These are phyloP conservation scores for Pelargonium fulgidum DNA, from an alignment of 441 rosid species.

Conservation along the genomic window DNA sequence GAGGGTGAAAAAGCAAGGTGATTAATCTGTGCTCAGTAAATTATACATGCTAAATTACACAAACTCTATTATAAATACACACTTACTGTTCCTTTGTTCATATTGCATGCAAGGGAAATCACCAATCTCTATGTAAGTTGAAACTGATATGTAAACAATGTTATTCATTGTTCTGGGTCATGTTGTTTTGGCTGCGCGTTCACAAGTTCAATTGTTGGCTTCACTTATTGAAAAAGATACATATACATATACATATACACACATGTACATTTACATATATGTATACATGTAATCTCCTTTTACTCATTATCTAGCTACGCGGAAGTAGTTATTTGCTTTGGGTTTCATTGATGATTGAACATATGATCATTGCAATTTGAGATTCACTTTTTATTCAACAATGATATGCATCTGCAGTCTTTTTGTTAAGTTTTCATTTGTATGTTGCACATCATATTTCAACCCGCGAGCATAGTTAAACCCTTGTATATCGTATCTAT, in stretches of 20 bases:
- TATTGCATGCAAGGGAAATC: not conserved
- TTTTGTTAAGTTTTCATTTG: too few species aligned
- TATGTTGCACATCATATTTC: too few species aligned
- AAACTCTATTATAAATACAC: not conserved
- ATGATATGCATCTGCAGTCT: not conserved
- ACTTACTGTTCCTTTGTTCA: not conserved
- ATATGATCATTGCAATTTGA: not conserved
- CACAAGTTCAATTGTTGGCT: not conserved
- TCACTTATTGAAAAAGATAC: not conserved
- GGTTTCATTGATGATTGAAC: not conserved
- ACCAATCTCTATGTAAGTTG: not conserved
- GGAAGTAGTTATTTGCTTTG: too few species aligned
- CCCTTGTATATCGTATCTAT: too few species aligned
- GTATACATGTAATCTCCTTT: too few species aligned
- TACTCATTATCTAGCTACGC: too few species aligned
- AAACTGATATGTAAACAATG: not conserved
- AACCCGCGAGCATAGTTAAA: too few species aligned
- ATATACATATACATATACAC: not conserved
- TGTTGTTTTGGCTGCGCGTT: not conserved
- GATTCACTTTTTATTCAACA: not conserved
- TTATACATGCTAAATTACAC: constrained; percentile 6
- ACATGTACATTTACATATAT: too few species aligned
- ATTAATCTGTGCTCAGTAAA: constrained; percentile 18
- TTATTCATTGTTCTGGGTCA: not conserved
- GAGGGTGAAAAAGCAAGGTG: constrained; percentile 76